Conservation (phyloP, 1,284 basidiomycete species). For the Paramarasmius palmivorus region DNA sequence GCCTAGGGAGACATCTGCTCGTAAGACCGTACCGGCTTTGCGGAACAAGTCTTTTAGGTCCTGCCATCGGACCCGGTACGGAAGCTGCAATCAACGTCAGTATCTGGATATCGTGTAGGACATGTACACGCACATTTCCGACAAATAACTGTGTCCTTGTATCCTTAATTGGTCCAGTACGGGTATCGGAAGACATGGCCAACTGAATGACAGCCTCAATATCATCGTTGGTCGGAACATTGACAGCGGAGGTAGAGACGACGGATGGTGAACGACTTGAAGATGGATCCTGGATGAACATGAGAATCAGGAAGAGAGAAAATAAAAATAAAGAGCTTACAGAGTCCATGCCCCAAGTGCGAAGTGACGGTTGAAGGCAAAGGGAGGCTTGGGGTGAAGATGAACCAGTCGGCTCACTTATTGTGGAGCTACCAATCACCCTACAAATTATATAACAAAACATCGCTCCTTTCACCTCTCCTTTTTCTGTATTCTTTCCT, state of each 20-base stretch:
- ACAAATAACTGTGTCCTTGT: conserved; percentile 90
- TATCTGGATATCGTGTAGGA: conserved; percentile 1
- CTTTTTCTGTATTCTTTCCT: no score
- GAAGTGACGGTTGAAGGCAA: no score
- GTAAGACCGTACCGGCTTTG: conserved; percentile 89
- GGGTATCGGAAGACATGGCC: conserved; percentile 62
- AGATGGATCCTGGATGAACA: background rate
- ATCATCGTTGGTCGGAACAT: conserved; percentile 63
- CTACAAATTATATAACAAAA: no score
- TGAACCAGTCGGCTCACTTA: no score
- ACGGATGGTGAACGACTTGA: background rate
- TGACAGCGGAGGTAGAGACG: no score
- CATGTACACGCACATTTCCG: conserved; percentile 68
- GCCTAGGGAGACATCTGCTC: conserved; percentile 91
- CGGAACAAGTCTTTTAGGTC: conserved; percentile 98
- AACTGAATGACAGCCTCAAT: conserved; percentile 82
- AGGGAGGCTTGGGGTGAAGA: no score
- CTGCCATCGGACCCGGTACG: conserved; percentile 97
- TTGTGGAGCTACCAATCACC: no score
- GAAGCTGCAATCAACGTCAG: conserved; percentile 53
- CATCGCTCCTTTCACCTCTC: no score
- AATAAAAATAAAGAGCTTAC: no score
- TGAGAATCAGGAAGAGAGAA: no score
- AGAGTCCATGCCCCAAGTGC: no score
- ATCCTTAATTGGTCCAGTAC: conserved; percentile 57